These are phyloP conservation scores for Paraurostyla sp. DNA, from an alignment of 73 alveolate species.

Conservation along the genomic window DNA sequence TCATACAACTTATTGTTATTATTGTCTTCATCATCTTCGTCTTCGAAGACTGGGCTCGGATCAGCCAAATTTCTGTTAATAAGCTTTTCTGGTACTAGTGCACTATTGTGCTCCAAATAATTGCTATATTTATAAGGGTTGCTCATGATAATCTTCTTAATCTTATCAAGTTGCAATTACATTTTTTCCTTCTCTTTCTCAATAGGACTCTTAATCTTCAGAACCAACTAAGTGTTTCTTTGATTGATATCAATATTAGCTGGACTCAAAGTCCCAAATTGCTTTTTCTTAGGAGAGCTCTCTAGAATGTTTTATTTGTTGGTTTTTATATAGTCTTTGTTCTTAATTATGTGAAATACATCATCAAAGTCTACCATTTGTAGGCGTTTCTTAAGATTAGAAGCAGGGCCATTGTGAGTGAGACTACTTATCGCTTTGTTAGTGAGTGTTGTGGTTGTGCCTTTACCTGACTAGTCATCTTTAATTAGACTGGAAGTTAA, in stretches of 20 bases:
- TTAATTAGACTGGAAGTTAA: too few species aligned
- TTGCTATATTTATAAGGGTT: conserved; percentile 36
- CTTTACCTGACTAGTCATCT: too few species aligned
- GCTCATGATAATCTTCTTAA: background rate
- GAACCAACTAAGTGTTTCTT: background rate
- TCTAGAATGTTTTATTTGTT: background rate
- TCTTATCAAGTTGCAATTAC: conserved; percentile 2
- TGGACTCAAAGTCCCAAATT: background rate
- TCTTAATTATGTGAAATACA: background rate
- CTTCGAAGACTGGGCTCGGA: conserved; percentile 40
- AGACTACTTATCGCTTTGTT: too few species aligned
- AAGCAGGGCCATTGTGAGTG: too few species aligned
- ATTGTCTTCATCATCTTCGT: conserved; percentile 12
- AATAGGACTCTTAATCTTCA: background rate
- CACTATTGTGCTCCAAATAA: conserved; percentile 33
- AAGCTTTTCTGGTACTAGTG: conserved; percentile 33
- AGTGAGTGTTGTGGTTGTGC: too few species aligned
- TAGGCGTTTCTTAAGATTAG: background rate
- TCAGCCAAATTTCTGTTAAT: background rate
- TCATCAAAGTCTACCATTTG: conserved; percentile 39
- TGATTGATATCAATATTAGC: background rate
- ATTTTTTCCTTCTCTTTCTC: conserved; percentile 13
- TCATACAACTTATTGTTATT: background rate
- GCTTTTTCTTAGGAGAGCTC: background rate
- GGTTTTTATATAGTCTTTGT: conserved; percentile 14